Evolutionary conservation across 139 green algal genomes (phyloP), one percentile per base, ranked within the genome.

Genomic region (Pycnococcus provasolii): DNA sequence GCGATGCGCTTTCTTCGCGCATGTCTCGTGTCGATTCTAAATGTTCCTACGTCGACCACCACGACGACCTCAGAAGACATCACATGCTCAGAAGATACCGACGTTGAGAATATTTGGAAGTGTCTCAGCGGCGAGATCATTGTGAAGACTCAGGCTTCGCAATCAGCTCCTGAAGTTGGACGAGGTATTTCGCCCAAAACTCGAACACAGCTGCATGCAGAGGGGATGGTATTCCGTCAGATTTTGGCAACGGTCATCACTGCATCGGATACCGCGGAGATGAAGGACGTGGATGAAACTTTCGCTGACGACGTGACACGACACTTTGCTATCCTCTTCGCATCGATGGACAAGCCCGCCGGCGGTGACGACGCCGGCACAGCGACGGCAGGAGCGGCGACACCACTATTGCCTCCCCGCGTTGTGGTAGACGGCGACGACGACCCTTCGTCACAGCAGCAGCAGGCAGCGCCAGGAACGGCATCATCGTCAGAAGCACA

Each of bases 271-370:
- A 79, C 91, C 68, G 68, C 76, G 40, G 73, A 79, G 41, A 77
- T 95, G 40, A 70, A 69, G 1, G 70, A 73, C 1, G 58, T 73
- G 40, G 83, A 86, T 0, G 64, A 72, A 3, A 67, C 79, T 0
- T 96, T 95, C 72, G 81, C 83, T 1, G 45, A 71, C 41, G 77
- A 78, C 47, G 73, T 94, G 11, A 86, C 76, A 58, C 83, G 86
- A 52, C 91, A 98, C 73, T 94, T 95, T 70, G 91, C 87, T 3
- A 84, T 97, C 77, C 82, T 98, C 52, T 89, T 95, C 60, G 83
- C 83, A 6, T 41, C 62, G 0, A 60, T 70, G 51, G 39, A 11
- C 52, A 8, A 40, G 51, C 46, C 52, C 53, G 42, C 42, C 64
- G 39, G 68, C 50, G 54, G 13, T 42, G 26, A 26, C 13, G 64